phyloP scores from a whole-genome alignment of 208 protist species.

The Crithidia sp. region DNA sequence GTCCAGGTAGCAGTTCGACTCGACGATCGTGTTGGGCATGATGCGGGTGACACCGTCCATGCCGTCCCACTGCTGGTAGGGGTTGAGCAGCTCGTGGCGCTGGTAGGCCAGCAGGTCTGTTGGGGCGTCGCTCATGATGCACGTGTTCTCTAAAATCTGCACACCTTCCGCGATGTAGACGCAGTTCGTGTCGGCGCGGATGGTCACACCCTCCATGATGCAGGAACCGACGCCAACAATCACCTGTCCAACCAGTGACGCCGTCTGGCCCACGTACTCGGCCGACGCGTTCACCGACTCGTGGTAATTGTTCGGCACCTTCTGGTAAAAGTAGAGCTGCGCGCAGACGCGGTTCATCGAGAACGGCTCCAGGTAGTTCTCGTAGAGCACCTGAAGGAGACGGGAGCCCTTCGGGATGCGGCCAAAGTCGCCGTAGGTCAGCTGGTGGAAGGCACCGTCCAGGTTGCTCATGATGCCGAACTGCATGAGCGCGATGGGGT shows the following conservation, averaged over 20 bases:
- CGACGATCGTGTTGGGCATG: conserved; percentile 86
- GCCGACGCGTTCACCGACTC: conserved; percentile 76
- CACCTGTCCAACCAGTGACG: conserved; percentile 81
- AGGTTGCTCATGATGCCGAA: conserved; percentile 59
- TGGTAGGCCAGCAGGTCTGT: conserved; percentile 84
- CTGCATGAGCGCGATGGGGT: conserved; percentile 76
- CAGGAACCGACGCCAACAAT: conserved; percentile 70
- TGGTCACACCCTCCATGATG: conserved; percentile 89
- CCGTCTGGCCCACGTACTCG: conserved; percentile 87
- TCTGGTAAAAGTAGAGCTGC: conserved; percentile 84
- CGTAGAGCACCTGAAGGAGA: conserved; percentile 89
- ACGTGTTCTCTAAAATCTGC: conserved; percentile 90
- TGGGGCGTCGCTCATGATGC: conserved; percentile 87
- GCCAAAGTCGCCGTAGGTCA: conserved; percentile 75
- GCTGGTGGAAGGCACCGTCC: conserved; percentile 73
- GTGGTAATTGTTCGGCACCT: conserved; percentile 91
- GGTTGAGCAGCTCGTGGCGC: conserved; percentile 85
- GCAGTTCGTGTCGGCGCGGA: conserved; percentile 85
- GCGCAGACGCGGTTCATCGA: conserved; percentile 89
- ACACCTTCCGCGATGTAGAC: conserved; percentile 87
- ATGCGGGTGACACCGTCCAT: conserved; percentile 83
- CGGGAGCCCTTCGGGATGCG: conserved; percentile 57
- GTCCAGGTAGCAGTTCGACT: conserved; percentile 89
- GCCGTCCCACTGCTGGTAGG: conserved; percentile 90
- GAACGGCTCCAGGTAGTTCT: conserved; percentile 90